A percentile compares a stretch with the other conserved stretches of the same genome.
phyloP scores from a whole-genome alignment of 2,329 filamentous ascomycete genomes.

The Cladosporium sp. region DNA sequence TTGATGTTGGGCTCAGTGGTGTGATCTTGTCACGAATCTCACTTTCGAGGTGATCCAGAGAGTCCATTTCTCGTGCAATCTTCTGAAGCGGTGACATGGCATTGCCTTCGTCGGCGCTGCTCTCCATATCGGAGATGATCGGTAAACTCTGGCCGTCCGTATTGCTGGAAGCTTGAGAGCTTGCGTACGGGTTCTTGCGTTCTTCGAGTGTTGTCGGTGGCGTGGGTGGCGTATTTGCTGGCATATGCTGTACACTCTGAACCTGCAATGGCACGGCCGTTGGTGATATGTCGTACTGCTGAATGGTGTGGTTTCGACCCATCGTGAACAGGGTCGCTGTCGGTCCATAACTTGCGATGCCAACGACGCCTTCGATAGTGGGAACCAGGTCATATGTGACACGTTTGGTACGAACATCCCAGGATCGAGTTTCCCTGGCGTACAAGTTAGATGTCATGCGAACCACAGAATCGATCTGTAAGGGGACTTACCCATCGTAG shows the following conservation, averaged over 20 bases:
- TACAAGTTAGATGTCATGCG: conserved; percentile 31
- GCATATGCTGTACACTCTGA: conserved; percentile 82
- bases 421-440: conserved; percentile 77
- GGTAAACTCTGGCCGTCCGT: too few species aligned
- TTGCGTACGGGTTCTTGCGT: conserved; percentile 44
- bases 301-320: conserved; percentile 81
- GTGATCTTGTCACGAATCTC: conserved; percentile 63
- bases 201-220: conserved; percentile 81
- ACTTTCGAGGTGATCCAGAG: conserved; percentile 54
- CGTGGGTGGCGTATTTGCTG: conserved; percentile 74
- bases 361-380: conserved; percentile 76
- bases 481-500: conserved; percentile 72
- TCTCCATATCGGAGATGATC: too few species aligned
- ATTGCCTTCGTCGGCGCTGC: conserved; percentile 67
- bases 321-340: conserved; percentile 91
- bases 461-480: background rate
- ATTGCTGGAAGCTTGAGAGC: too few species aligned
- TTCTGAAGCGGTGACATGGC: conserved; percentile 71
- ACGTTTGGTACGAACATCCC: conserved; percentile 98
- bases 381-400: conserved; percentile 88
- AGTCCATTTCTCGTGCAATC: conserved; percentile 70
- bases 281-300: conserved; percentile 92
- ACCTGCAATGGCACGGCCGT: conserved; percentile 69
- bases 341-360: conserved; percentile 83
- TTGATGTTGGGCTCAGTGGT: conserved; percentile 66